Conservation (phyloP, 2,329 filamentous ascomycete species). For the Pestalotiopsis sp. region DNA sequence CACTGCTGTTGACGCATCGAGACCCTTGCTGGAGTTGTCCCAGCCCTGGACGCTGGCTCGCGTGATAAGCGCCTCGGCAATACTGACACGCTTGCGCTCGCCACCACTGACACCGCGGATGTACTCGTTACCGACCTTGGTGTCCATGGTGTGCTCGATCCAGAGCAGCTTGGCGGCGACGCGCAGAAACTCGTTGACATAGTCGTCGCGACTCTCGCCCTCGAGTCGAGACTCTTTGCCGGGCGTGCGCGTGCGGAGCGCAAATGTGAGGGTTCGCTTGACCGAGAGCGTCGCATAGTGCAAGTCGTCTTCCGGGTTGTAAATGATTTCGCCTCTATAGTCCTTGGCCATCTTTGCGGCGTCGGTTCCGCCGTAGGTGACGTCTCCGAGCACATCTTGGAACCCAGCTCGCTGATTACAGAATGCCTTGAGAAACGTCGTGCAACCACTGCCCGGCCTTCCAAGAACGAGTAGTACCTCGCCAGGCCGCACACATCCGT, state of each 20-base stretch:
- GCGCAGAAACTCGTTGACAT: conserved; percentile 37
- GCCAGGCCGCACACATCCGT: conserved; percentile 52
- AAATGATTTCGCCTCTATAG: conserved; percentile 67
- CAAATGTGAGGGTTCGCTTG: conserved; percentile 68
- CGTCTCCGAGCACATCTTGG: conserved; percentile 44
- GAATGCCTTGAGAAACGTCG: conserved; percentile 59
- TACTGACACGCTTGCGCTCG: conserved; percentile 70
- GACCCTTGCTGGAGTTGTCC: conserved; percentile 75
- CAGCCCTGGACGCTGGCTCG: conserved; percentile 65
- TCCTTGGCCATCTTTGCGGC: conserved; percentile 49
- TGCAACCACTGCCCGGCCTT: conserved; percentile 55
- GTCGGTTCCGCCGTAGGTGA: conserved; percentile 59
- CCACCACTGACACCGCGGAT: conserved; percentile 75
- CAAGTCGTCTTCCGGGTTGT: conserved; percentile 68
- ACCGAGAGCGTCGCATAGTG: conserved; percentile 73
- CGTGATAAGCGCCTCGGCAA: conserved; percentile 62
- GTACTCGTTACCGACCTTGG: conserved; percentile 69
- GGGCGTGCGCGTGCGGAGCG: conserved; percentile 66
- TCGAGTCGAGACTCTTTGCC: conserved; percentile 58
- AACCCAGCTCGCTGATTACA: conserved; percentile 69
- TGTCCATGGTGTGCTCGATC: conserved; percentile 67
- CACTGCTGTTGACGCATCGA: conserved; percentile 75
- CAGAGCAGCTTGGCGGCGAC: conserved; percentile 67
- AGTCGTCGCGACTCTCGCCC: conserved; percentile 61
- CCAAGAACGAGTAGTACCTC: conserved; percentile 51